These are phyloP conservation scores for Arctostaphylos glauca DNA, from an alignment of 148 eudicot genomes.

Conservation along the genomic window DNA sequence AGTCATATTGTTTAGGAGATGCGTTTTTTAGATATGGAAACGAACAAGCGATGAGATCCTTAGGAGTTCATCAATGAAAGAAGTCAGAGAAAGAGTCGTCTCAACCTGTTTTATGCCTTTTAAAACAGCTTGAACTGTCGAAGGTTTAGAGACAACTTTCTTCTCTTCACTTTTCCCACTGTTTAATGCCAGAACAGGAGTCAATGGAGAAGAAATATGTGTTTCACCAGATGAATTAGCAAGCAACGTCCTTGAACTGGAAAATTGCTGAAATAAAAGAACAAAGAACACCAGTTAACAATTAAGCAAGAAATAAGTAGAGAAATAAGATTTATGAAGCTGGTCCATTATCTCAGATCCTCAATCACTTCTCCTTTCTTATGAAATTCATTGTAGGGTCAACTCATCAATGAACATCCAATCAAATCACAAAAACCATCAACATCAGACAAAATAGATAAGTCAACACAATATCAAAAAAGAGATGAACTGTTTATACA, in stretches of 20 bases:
- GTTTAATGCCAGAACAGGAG: slow-evolving; percentile 51
- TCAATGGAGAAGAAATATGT: slow-evolving; percentile 76
- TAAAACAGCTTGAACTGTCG: slow-evolving; percentile 73
- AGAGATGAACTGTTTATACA: not conserved
- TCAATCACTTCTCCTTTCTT: not conserved
- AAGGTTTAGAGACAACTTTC: slow-evolving; percentile 63
- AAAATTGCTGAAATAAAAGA: slow-evolving; percentile 48
- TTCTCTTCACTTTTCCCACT: slow-evolving; percentile 58
- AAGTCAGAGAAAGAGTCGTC: not conserved
- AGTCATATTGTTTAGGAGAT: too few relatives aligned
- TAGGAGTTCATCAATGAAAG: not conserved
- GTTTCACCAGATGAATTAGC: slow-evolving; percentile 61
- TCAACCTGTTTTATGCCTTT: slow-evolving; percentile 79
- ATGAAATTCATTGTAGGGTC: not conserved
- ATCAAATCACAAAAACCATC: not conserved
- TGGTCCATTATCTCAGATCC: not conserved
- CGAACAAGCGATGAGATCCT: too few relatives aligned
- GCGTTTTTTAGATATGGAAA: too few relatives aligned
- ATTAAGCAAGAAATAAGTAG: not conserved
- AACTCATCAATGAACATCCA: not conserved
- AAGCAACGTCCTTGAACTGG: slow-evolving; percentile 59
- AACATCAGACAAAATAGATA: not conserved
- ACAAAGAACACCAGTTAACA: not conserved
- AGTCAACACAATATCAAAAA: not conserved
- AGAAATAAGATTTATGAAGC: not conserved